A percentile compares a stretch with the other conserved stretches of the same genome.
These are phyloP conservation scores for Begonia loranthoides DNA, from an alignment of 306 rosid species.

Conservation along the genomic window DNA sequence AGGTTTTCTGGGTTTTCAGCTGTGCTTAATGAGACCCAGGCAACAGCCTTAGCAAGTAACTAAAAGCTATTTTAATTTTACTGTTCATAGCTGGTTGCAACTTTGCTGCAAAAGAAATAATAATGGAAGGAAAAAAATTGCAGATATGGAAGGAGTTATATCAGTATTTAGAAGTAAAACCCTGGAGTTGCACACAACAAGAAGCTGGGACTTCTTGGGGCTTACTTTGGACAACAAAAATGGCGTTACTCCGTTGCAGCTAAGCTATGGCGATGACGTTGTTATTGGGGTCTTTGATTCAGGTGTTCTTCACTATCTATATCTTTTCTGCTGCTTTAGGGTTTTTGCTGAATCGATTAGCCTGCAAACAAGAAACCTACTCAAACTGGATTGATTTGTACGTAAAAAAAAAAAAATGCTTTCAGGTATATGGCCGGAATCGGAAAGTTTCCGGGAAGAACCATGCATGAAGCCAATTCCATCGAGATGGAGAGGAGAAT, in stretches of 20 bases:
- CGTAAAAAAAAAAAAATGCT: too few relatives aligned
- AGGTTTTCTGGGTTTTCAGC: conserved; percentile 55
- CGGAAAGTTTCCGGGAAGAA: conserved; percentile 29
- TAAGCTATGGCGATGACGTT: conserved; percentile 22
- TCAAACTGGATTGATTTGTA: too few relatives aligned
- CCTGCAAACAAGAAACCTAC: background rate
- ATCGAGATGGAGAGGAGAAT: conserved; percentile 32
- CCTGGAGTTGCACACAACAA: conserved; percentile 30
- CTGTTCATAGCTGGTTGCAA: background rate
- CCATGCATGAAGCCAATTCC: conserved; percentile 24
- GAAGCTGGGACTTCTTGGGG: conserved; percentile 54
- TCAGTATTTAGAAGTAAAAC: conserved; percentile 37
- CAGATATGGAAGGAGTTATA: conserved; percentile 42
- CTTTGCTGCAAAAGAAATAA: background rate
- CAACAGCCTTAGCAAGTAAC: conserved; percentile 30
- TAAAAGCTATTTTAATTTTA: background rate
- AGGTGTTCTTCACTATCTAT: conserved; percentile 14
- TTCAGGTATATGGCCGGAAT: conserved; percentile 51
- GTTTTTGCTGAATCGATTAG: background rate
- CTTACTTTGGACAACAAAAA: conserved; percentile 13
- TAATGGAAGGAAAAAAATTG: conserved; percentile 6
- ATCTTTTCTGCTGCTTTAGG: background rate
- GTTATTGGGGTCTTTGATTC: conserved; percentile 43
- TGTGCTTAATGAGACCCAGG: conserved; percentile 41
- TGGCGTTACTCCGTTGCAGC: conserved; percentile 10